phyloP scores from a whole-genome alignment of 352 stramenopile genomes.

The Globisporangium cylindrosporum region DNA sequence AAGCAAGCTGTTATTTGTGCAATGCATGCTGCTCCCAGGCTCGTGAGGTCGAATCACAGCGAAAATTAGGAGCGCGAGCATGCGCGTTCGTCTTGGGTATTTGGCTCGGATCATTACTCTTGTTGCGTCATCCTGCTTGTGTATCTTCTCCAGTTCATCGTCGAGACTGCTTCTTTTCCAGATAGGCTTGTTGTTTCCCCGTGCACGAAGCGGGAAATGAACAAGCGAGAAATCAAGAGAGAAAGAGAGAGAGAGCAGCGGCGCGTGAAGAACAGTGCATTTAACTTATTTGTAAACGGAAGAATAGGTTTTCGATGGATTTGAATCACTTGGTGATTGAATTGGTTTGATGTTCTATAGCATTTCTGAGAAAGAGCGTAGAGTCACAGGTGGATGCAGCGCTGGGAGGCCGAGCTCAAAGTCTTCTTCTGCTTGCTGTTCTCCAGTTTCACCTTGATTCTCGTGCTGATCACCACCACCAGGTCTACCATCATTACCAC shows the following conservation, averaged over 20 bases:
- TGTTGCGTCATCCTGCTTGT: not conserved
- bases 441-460: not conserved
- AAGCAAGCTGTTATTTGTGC: conserved; percentile 12
- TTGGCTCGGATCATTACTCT: not conserved
- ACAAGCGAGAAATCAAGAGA: not conserved
- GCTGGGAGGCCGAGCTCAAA: not conserved
- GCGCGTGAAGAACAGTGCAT: conserved; percentile 3
- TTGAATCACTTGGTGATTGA: not conserved
- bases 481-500: not conserved
- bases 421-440: conserved; percentile 3
- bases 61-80: not conserved
- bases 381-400: not conserved
- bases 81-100: not conserved
- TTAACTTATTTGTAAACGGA: conserved; percentile 17
- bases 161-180: not conserved
- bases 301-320: conserved; percentile 10
- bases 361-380: conserved; percentile 16
- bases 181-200: not conserved
- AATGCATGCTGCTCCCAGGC: not conserved
- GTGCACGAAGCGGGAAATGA: not conserved
- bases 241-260: not conserved
- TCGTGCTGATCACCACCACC: not conserved
- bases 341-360: not conserved
- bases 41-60: conserved; percentile 6
- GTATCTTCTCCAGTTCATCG: not conserved